Evolutionary conservation across 176 grass and related monocot species (phyloP).

Genomic region (Lolium rigidum): DNA sequence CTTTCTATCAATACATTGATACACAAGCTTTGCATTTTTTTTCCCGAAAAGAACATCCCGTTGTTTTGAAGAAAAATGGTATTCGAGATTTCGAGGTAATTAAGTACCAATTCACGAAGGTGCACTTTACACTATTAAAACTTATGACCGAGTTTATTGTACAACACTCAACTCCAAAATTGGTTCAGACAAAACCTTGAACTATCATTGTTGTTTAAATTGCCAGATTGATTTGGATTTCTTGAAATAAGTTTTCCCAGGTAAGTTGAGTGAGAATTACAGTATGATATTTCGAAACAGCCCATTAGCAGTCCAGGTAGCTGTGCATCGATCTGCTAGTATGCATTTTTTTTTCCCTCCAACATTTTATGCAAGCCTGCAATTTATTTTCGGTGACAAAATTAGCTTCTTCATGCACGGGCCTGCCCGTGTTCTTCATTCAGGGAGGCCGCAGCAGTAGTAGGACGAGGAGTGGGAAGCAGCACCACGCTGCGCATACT

Average conservation of each 20-base stretch:
- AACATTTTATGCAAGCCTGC: not conserved
- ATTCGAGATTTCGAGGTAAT: no score
- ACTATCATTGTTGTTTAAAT: no score
- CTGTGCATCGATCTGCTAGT: not conserved
- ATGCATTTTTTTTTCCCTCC: not conserved
- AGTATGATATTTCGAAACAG: not conserved
- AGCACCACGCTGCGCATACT: conserved; percentile 58
- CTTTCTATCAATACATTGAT: no score
- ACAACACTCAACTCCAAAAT: no score
- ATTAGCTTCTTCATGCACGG: not conserved
- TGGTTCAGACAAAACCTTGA: no score
- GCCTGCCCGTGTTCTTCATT: not conserved
- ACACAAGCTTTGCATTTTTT: no score
- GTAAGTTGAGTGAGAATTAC: not conserved
- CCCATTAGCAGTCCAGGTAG: not conserved
- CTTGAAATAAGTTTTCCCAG: not conserved
- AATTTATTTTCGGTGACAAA: not conserved
- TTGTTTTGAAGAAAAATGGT: no score
- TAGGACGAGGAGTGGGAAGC: not conserved
- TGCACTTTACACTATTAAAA: no score
- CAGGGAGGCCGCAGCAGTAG: not conserved
- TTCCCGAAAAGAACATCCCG: no score
- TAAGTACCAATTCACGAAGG: no score
- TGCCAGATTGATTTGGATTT: not conserved
- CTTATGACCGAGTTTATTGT: no score